Percentiles rank a stretch among this genome's conserved stretches.
Evolutionary conservation across 2,329 filamentous ascomycete genomes (phyloP).

Genomic region (Thyridium curvatum): DNA sequence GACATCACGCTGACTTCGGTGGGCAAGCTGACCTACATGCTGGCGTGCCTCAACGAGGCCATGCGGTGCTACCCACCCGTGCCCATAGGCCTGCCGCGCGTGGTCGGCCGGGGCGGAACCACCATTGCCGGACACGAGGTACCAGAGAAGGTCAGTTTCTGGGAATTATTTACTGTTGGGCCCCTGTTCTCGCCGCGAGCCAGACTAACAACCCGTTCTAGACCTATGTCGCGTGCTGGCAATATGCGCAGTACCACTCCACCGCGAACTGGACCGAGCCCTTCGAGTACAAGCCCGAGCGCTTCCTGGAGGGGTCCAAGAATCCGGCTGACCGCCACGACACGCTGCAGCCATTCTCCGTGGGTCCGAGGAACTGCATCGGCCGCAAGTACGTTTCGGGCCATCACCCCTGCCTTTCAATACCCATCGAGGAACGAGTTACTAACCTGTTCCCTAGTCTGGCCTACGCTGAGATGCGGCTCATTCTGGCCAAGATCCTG

Average conservation of each 20-base stretch:
- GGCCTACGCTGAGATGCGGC: constrained; percentile 27
- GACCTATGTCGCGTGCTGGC: constrained; percentile 7
- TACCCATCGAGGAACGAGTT: not conserved
- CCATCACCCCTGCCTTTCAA: too few relatives aligned
- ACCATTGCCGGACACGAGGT: constrained; percentile 3
- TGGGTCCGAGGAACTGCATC: constrained; percentile 8
- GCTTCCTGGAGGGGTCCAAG: constrained; percentile 3
- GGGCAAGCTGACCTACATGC: constrained; percentile 22
- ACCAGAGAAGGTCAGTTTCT: constrained; percentile 5
- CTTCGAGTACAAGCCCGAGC: constrained; percentile 6
- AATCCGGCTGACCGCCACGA: constrained; percentile 4
- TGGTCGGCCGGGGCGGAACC: constrained; percentile 1
- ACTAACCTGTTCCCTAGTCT: constrained; percentile 14
- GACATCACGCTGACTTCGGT: constrained; percentile 27
- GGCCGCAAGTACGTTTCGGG: constrained; percentile 2
- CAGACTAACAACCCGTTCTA: not conserved
- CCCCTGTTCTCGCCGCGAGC: not conserved
- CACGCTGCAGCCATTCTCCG: constrained; percentile 6
- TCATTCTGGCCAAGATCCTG: constrained; percentile 24
- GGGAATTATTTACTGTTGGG: too few relatives aligned
- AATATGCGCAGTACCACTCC: constrained; percentile 7
- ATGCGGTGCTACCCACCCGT: constrained; percentile 27
- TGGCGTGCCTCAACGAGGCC: constrained; percentile 28
- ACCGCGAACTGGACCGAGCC: constrained; percentile 5
- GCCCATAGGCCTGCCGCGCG: constrained; percentile 3